Evolutionary conservation across 2,329 filamentous ascomycete species (phyloP), one percentile per base, ranked within the genome.

Genomic region (Fusarium mangiferae): DNA sequence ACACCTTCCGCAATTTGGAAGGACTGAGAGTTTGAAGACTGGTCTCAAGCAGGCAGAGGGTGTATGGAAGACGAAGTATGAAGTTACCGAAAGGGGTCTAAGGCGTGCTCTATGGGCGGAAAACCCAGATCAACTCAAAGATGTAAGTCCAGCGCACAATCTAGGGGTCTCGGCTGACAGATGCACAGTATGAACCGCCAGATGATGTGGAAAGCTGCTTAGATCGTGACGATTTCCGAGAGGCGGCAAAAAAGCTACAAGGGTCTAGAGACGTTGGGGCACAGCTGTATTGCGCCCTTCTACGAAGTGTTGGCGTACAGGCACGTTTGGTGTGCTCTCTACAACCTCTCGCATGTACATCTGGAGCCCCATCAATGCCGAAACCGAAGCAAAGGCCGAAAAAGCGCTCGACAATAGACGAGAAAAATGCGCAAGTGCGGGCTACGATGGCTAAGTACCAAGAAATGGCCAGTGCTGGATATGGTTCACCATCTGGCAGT

Each of bases 191-290:
- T 78, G 85, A 85, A 70, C 86, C 89, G 30, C 87, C 90, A 11
- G 85, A 87, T 14, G 89, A 94, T 63, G 84, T 90, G 56, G 94
- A 97, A 77, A 86, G 90, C 2, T 88, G 91, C 26, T 82, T 93
- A 55, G 92, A 94, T 35, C 91, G 89, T 66, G 83, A 87, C 1
- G 94, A 97, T 73, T 98, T 98, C 77, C 86, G 88, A 8, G 86
- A 87, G 42, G 91, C 93, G 36, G 94, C 95, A 1, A 87, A 85
- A 68, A 89, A 84, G 10, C 82, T 97, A 24, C 86, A 91, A 73
- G 97, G 96, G 1, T 98, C 96, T 14, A 90, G 95, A 73, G 96
- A 99, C 81, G 87, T 97, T 15, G 96, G 95, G 2, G 93, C 94
- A 4, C 95, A 98, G 80, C 82, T 99, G 1, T 98, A 97, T 78